Evolutionary conservation across 345 rosid genomes (phyloP), one percentile per base, ranked within the genome.

Genomic region (Eucalyptus curtisii): DNA sequence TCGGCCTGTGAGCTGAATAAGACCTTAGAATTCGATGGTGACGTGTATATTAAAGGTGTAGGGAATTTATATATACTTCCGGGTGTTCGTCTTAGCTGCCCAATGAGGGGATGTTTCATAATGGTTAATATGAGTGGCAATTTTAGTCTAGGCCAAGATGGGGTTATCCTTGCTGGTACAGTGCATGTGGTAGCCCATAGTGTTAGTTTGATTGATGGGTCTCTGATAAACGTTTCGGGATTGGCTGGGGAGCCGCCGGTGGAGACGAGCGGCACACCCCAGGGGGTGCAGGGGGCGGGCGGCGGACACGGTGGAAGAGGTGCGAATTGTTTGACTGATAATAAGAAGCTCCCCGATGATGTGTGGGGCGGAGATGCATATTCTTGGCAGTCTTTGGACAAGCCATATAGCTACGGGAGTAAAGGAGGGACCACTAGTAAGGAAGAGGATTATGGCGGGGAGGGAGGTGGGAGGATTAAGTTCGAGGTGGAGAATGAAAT

Each of bases 281-380:
- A 92, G 8, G 95, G 95, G 20, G 71, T 91, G 80, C 93, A 94
- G 89, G 97, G 97, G 19, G 92, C 94, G 0, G 97, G 97, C 8
- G 97, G 96, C 12, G 97, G 96, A 17, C 93, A 94, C 5, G 97
- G 97, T 7, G 97, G 97, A 33, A 91, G 97, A 87, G 97, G 97
- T 5, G 96, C 97, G 7, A 91, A 94, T 86, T 95, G 97, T 79
- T 91, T 95, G 88, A 59, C 89, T 53, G 97, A 95, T 89, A 92
- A 92, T 85, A 87, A 91, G 25, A 95, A 94, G 89, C 88, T 94
- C 81, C 96, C 97, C 3, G 97, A 95, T 61, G 97, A 95, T 92
- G 94, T 94, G 48, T 94, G 96, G 96, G 97, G 97, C 4, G 97
- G 97, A 86, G 96, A 95, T 84, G 92, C 96, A 27, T 95, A 95